These are phyloP conservation scores for Pseudovirgaria hyperparasitica DNA, from an alignment of 2,329 filamentous ascomycete species.

Conservation along the genomic window DNA sequence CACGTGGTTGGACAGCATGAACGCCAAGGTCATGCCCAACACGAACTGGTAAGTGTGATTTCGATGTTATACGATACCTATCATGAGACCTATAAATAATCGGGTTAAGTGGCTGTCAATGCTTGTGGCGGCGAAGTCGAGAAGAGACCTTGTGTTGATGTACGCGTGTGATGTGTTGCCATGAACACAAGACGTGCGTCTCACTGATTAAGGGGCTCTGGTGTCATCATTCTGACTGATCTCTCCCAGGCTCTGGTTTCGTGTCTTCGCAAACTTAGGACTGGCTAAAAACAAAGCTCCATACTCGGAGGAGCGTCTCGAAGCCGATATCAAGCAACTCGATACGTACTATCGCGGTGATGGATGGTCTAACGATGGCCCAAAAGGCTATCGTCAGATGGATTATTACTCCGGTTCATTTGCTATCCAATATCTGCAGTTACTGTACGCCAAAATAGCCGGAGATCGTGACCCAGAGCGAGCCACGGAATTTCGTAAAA, in stretches of 20 bases:
- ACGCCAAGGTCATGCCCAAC: conserved; percentile 56
- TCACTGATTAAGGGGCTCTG: too few species aligned
- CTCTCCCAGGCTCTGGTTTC: conserved; percentile 60
- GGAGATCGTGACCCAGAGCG: conserved; percentile 51
- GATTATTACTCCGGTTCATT: conserved; percentile 78
- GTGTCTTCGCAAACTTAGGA: conserved; percentile 71
- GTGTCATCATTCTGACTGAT: conserved; percentile 33
- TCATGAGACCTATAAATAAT: too few species aligned
- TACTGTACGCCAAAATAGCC: conserved; percentile 62
- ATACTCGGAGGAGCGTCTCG: conserved; percentile 56
- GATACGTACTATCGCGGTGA: conserved; percentile 72
- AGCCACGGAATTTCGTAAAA: conserved; percentile 55
- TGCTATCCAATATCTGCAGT: conserved; percentile 68
- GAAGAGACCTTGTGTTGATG: too few species aligned
- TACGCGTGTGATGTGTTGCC: too few species aligned
- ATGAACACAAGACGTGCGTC: too few species aligned
- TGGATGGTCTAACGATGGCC: conserved; percentile 74
- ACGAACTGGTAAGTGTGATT: conserved; percentile 46
- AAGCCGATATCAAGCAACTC: conserved; percentile 64
- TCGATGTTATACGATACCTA: background rate
- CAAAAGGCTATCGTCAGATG: conserved; percentile 68
- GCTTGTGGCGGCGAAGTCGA: too few species aligned
- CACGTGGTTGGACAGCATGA: conserved; percentile 63
- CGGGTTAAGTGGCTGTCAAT: too few species aligned
- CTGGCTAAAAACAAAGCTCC: conserved; percentile 61